These are phyloP conservation scores for Rhizoclosmatium globosum DNA, from an alignment of 192 early-diverging fungal genomes.

Conservation along the genomic window DNA sequence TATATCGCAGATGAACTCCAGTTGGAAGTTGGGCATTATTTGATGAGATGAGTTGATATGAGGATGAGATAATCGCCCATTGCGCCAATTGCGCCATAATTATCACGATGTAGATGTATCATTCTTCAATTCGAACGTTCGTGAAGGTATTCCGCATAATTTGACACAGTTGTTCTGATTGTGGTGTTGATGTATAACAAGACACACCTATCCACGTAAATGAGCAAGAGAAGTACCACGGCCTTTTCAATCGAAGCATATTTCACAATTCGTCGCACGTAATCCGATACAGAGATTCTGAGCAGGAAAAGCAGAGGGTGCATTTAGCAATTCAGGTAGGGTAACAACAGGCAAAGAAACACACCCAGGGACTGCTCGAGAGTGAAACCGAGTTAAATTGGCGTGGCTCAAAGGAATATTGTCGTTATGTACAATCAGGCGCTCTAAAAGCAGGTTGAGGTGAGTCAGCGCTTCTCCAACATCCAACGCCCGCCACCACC, in stretches of 20 bases:
- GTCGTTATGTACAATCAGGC: conserved; percentile 72
- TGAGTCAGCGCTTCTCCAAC: conserved; percentile 22
- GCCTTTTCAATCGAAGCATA: conserved; percentile 93
- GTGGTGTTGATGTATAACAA: conserved; percentile 20
- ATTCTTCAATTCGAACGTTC: no score
- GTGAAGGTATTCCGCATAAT: no score
- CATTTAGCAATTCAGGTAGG: no score
- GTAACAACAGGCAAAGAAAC: conserved; percentile 1
- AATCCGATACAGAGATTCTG: conserved; percentile 86
- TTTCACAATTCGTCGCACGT: conserved; percentile 88
- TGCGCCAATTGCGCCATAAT: no score
- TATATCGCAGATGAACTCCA: no score
- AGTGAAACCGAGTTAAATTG: conserved; percentile 93
- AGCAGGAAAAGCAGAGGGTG: no score
- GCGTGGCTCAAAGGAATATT: conserved; percentile 60
- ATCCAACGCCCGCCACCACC: background rate
- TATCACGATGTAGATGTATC: no score
- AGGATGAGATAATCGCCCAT: no score
- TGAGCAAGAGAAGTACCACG: conserved; percentile 85
- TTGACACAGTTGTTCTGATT: no score
- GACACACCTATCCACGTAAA: conserved; percentile 94
- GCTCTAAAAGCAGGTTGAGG: conserved; percentile 9
- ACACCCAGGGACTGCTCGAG: conserved; percentile 81
- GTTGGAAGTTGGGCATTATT: background rate
- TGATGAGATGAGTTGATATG: background rate